phyloP scores from a whole-genome alignment of 208 protist species.

The Tritrichomonas musculus region DNA sequence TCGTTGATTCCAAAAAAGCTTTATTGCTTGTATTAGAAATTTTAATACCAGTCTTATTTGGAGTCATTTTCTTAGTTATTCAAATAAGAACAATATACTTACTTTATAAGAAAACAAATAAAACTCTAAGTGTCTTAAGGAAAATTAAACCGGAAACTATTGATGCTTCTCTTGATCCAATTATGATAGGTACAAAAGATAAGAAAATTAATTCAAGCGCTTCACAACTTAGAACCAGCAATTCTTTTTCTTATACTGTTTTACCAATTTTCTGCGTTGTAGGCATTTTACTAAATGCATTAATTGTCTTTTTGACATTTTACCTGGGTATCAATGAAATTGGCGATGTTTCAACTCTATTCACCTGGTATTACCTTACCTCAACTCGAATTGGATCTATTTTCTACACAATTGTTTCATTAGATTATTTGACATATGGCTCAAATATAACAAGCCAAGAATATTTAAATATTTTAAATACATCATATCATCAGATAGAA shows the following conservation, averaged over 20 bases:
- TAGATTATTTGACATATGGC: neutral
- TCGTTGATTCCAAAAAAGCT: neutral
- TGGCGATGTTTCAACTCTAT: neutral
- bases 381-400: neutral
- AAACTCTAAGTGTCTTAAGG: neutral
- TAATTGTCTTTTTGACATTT: neutral
- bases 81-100: neutral
- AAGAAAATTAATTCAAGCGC: neutral
- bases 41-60: neutral
- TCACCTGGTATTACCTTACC: neutral
- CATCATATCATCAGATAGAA: neutral
- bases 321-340: neutral
- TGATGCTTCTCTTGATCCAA: neutral
- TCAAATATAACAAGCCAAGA: too few relatives aligned
- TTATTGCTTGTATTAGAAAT: neutral
- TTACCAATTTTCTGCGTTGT: neutral
- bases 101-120: neutral
- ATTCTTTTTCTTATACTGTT: neutral
- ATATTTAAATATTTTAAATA: neutral
- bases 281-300: neutral
- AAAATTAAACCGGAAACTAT: neutral
- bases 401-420: neutral
- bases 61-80: neutral
- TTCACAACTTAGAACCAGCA: neutral
- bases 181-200: neutral